Base-by-base conservation (phyloP, 208 protist genomes). In the Trypanosoma congolense region DNA sequence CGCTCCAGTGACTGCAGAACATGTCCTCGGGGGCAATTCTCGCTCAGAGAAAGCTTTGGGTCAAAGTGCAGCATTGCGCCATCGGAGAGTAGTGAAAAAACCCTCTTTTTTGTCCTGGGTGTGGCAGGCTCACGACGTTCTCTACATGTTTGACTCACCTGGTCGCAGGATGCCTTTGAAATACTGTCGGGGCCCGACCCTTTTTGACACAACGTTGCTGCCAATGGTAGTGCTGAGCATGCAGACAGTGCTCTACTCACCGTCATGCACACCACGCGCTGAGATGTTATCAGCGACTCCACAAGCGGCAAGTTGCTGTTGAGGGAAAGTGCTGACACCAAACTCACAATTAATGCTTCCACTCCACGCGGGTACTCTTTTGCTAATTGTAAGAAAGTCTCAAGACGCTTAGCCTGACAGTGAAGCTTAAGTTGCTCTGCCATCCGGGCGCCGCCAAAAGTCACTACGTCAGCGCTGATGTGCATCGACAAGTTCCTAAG, bases 241-340 rank as follows among this genome's bases (percentile, higher is more conserved):
- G 58, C 48, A n/a, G 75, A 46, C 18, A 80, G 66, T 6, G 74
- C 83, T 47, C 86, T 73, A 6, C 75, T 48, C 25, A 82, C 81
- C 1, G 67, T 64, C 41, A 75, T 70, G 55, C 81, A 88, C 6
- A 61, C 53, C 9, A 88, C 82, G 43, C 66, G 63, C 16, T 67
- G 65, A 18, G 61, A 52, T 0, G 72, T 73, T 18, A 87, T 68
- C 26, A 92, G 38, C 1, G 81, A 90, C 70, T 95, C 81, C 8
- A 95, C 84, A 25, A 90, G 52, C 0, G 83, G 78, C 21, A 91
- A 76, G 31, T 73, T 48, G 25, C 43, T 69, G 31, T 80, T 57
- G 28, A 85, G 57, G 6, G 73, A 46, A 3, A 95, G 69, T 31
- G 73, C 75, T 1, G 70, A 50, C 9, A 76, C 61, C 22, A 92